Conservation (phyloP, 306 rosid genomes). For the Corylus americana region DNA sequence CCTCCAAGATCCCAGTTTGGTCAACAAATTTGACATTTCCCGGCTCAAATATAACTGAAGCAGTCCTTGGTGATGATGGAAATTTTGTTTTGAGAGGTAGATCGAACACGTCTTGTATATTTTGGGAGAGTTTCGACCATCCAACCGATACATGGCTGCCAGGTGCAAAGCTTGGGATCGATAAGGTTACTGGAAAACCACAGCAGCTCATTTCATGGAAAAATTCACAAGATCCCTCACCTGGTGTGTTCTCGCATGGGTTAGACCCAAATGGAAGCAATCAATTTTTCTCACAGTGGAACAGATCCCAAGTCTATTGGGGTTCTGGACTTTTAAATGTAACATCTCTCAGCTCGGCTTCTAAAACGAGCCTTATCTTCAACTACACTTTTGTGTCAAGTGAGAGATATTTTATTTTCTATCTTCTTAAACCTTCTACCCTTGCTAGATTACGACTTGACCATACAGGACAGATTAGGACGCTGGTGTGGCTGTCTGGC, state of each 20-base stretch:
- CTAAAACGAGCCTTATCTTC: no score
- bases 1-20: neutral
- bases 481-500: neutral
- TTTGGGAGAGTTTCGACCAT: no score
- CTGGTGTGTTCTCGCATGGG: conserved; percentile 42
- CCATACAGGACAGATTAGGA: neutral
- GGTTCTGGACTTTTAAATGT: no score
- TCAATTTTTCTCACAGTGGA: no score
- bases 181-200: conserved; percentile 31
- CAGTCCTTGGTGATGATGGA: neutral
- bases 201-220: conserved; percentile 51
- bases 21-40: neutral
- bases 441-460: fast-evolving
- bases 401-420: no score
- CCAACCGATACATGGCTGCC: conserved; percentile 24
- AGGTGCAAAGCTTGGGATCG: conserved; percentile 34
- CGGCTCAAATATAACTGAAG: neutral
- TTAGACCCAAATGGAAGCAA: conserved; percentile 39
- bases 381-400: neutral
- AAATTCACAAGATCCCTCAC: conserved; percentile 34
- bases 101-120: no score
- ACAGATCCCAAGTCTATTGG: no score
- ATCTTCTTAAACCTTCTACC: neutral
- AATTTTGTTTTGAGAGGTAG: no score
- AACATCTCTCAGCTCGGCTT: no score